Base-by-base conservation (phyloP, 768 basidiomycete genomes). In the Lanmaoa pseudosensibilis region DNA sequence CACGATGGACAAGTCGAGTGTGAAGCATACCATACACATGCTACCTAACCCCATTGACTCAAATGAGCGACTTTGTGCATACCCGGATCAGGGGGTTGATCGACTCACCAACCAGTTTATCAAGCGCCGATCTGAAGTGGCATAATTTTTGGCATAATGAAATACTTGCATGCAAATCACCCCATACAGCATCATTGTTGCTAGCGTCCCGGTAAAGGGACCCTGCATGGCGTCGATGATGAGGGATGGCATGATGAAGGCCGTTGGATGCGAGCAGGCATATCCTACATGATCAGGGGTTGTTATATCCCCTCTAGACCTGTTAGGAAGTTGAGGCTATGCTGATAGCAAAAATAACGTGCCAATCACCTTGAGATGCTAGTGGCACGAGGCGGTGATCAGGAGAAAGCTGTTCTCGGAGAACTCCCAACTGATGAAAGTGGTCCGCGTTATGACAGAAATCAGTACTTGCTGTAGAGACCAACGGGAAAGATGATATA, bases 131-230 rank as follows among this genome's bases (percentile, higher is more conserved):
- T 64, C 63, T 3, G 56, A 47, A 9, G 37, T 23, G 4, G 34
- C 33, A 11, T 60, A 60, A 11, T 53, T 49, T 3, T 18, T 46
- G 23, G 46, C 49, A 36, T 64, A 64, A 34, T 40, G 47, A 38
- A 64, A 64, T 7, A 48, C 53, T 30, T 64, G 63, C 54, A 61
- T 46, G 51, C 63, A 64, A 33, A 64, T 48, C 11, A 63, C 49
- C 6, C 63, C 54, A 8, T 62, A 62, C 7, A 62, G 51, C 15
- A 52, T 13, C 49, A 57, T 50, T 3, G 55, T 57, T 4, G 50
- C 46, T 1, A 64, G 52, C 2, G 58, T 54, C 25, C 63, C 63
- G 10, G 45, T 49, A 3, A 64, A 34, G 16, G 58, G 59, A 4
- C 62, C 52, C 41, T 60, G 57, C 58, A 59, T 63, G 13, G 53